Evolutionary conservation across 2,329 filamentous ascomycete species (phyloP), one percentile per base, ranked within the genome.

Genomic region (Xylariaceae sp.): DNA sequence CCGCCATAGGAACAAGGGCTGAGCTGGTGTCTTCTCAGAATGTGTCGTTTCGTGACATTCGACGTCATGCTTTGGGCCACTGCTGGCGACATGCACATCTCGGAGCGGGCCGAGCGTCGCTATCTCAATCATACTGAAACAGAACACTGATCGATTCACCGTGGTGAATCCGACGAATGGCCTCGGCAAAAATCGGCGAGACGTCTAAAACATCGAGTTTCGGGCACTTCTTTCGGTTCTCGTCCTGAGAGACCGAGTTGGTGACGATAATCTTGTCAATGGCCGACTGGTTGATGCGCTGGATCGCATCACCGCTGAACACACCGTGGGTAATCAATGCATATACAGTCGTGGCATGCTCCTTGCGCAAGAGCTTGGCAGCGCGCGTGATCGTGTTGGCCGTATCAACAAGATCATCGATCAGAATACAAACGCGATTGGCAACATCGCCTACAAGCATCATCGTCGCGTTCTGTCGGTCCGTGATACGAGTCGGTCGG

Each of bases 61-160:
- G 51, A 30, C 55, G 35, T 51, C 44, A 17, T 55, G 34, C 42
- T 53, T 34, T 23, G 23, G 34, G 57, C 57, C 57, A 53, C 48
- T n/a, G 4, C 15, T 15, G 50, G 44, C 23, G 35, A 45, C 18
- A 17, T 49, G 42, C n/a, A 34, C 9, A 49, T 47, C 18, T 45
- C 39, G 39, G 51, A 44, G 42, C 35, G 9, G 37, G 30, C 23
- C 54, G n/a, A 45, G 53, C 10, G 6, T 7, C 6, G 17, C 44
- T 57, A 52, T 18, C 56, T 73, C 70, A 92, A 73, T 90, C 88
- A 75, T 90, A 88, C 72, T 92, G 88, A 76, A 99, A 99, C 55
- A 99, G 82, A 62, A 94, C 90, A 73, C 92, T 96, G 76, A 99
- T 96, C 71, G 91, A 96, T 78, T 99, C 94, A 70, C 94, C 94